Evolutionary conservation across 1,284 basidiomycete genomes (phyloP).

Genomic region (Austroboletus olivaceoglutinosus): DNA sequence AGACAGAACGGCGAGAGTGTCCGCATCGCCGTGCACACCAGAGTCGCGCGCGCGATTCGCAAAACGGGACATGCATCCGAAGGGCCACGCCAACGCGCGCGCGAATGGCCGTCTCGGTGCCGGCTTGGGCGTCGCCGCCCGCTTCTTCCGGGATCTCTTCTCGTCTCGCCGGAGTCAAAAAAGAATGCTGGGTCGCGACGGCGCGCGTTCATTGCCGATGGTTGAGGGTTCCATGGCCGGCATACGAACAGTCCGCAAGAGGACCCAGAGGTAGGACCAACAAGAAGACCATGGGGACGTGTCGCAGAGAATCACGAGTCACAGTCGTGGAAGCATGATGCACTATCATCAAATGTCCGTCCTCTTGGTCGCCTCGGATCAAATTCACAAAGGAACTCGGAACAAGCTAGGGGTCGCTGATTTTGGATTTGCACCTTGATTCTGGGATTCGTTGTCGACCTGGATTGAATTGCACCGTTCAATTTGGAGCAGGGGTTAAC

Average conservation of each 20-base stretch:
- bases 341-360: background rate
- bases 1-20: background rate
- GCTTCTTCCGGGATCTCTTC: too few species aligned
- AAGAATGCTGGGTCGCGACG: too few species aligned
- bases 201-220: too few species aligned
- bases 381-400: slow-evolving; percentile 15
- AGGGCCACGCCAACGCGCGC: too few species aligned
- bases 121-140: too few species aligned
- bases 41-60: background rate
- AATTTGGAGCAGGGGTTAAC: background rate
- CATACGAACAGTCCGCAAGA: too few species aligned
- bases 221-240: too few species aligned
- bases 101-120: too few species aligned
- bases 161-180: too few species aligned
- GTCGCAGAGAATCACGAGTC: slow-evolving; percentile 11
- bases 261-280: too few species aligned
- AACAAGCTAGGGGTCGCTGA: background rate
- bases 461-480: background rate
- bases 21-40: background rate
- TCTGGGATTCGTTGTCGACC: background rate
- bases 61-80: too few species aligned
- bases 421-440: slow-evolving; percentile 16
- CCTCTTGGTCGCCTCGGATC: slow-evolving; percentile 20
- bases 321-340: background rate
- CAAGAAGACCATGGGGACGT: slow-evolving; percentile 3